Percentiles rank a stretch among this genome's conserved stretches.
phyloP scores from a whole-genome alignment of 768 basidiomycete species.

The Rhodosporidiobolus odoratus region DNA sequence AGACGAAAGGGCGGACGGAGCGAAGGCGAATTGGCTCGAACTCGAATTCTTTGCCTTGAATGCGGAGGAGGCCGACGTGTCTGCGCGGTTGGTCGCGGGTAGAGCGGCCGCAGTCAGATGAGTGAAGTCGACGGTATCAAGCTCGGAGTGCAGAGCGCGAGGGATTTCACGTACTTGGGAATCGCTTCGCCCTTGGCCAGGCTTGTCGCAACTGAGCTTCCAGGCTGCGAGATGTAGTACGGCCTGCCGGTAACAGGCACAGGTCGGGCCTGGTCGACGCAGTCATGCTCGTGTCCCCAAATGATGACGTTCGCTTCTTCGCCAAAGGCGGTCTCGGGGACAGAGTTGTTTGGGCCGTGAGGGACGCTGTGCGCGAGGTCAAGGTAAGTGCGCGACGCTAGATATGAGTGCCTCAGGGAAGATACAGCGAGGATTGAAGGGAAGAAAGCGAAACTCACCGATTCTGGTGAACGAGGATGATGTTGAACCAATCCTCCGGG shows the following conservation, averaged over 20 bases:
- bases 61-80: conserved; percentile 81
- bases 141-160: not conserved
- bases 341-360: conserved; percentile 87
- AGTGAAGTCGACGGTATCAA: not conserved
- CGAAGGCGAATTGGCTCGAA: conserved; percentile 78
- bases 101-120: not conserved
- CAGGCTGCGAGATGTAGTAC: conserved; percentile 90
- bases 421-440: not conserved
- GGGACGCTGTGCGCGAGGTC: conserved; percentile 60
- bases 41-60: conserved; percentile 81
- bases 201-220: conserved; percentile 89
- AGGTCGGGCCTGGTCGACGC: conserved; percentile 66
- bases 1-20: conserved; percentile 88
- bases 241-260: conserved; percentile 84
- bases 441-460: conserved; percentile 55
- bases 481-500: conserved; percentile 90
- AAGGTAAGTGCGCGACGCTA: not conserved
- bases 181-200: conserved; percentile 87
- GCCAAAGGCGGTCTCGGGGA: conserved; percentile 96
- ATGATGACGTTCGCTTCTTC: conserved; percentile 87
- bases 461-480: conserved; percentile 90
- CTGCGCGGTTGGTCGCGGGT: conserved; percentile 50
- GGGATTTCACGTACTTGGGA: conserved; percentile 81
- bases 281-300: conserved; percentile 99
- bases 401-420: not conserved